Evolutionary conservation across 2,329 filamentous ascomycete species (phyloP).

Genomic region (Cladosporium halotolerans): DNA sequence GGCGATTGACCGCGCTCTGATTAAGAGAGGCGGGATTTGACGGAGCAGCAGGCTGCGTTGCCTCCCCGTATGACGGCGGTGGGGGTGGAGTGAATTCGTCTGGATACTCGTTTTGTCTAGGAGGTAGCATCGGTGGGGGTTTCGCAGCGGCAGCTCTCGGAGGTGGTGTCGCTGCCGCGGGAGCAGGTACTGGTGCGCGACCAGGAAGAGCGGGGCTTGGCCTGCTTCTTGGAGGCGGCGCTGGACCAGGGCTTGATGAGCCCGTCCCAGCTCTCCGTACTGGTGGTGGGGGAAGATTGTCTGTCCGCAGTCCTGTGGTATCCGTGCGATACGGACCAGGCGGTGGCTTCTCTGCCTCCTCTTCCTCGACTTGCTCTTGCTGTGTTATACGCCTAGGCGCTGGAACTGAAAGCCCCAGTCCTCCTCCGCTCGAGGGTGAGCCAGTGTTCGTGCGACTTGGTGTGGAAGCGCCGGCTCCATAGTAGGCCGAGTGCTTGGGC

Average conservation of each 20-base stretch:
- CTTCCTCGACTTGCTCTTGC: constrained; percentile 29
- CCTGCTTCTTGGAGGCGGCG: constrained; percentile 33
- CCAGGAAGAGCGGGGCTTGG: constrained; percentile 16
- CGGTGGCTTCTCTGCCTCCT: constrained; percentile 36
- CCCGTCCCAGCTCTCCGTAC: constrained; percentile 39
- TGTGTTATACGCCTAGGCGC: constrained; percentile 28
- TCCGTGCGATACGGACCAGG: constrained; percentile 63
- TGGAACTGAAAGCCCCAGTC: constrained; percentile 40
- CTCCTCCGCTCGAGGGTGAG: constrained; percentile 20
- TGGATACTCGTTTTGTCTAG: constrained; percentile 54
- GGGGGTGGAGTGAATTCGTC: constrained; percentile 40
- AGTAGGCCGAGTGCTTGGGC: constrained; percentile 57
- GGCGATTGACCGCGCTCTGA: constrained; percentile 56
- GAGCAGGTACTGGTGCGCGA: constrained; percentile 16
- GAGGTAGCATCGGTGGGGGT: constrained; percentile 63
- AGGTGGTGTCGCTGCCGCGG: constrained; percentile 1
- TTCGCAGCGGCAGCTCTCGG: constrained; percentile 6
- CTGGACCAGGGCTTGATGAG: constrained; percentile 31
- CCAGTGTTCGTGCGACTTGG: constrained; percentile 28
- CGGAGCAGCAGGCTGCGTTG: constrained; percentile 23
- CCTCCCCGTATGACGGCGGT: constrained; percentile 45
- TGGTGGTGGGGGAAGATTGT: constrained; percentile 66
- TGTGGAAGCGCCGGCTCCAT: constrained; percentile 28
- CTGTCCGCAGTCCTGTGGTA: constrained; percentile 64
- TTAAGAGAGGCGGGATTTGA: constrained; percentile 39